Evolutionary conservation across 2,329 filamentous ascomycete genomes (phyloP).

Genomic region (Stachybotrys chartarum): DNA sequence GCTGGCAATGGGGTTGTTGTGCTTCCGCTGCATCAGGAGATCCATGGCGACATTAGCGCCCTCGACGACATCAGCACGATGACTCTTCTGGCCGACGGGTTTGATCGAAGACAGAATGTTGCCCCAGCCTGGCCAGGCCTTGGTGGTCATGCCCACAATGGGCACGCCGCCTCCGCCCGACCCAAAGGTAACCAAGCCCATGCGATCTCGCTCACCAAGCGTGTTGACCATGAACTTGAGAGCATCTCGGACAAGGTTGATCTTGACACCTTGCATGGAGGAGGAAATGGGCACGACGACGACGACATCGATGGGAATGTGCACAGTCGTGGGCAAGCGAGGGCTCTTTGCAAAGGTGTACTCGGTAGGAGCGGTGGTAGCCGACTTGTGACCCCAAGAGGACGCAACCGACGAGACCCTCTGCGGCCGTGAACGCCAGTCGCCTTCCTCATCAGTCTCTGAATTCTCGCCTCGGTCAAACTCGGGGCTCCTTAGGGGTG

Average conservation of each 20-base stretch:
- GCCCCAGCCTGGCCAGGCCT: slow-evolving; percentile 86
- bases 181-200: slow-evolving; percentile 96
- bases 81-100: slow-evolving; percentile 92
- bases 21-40: slow-evolving; percentile 93
- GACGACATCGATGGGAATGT: slow-evolving; percentile 91
- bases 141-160: slow-evolving; percentile 96
- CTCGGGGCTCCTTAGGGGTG: slow-evolving; percentile 61
- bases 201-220: slow-evolving; percentile 86
- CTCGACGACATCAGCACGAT: slow-evolving; percentile 93
- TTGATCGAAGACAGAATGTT: slow-evolving; percentile 82
- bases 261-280: slow-evolving; percentile 99
- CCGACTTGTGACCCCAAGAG: slow-evolving; percentile 74
- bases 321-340: slow-evolving; percentile 47
- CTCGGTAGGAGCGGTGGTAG: slow-evolving; percentile 83
- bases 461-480: slow-evolving; percentile 72
- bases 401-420: slow-evolving; percentile 78
- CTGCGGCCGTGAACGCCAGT: slow-evolving; percentile 62
- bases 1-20: slow-evolving; percentile 88
- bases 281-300: slow-evolving; percentile 96
- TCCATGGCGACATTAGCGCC: slow-evolving; percentile 99
- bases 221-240: slow-evolving; percentile 86
- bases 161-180: slow-evolving; percentile 90
- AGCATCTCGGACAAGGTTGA: slow-evolving; percentile 85
- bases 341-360: slow-evolving; percentile 62
- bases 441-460: slow-evolving; percentile 75